These are phyloP conservation scores for Lachancea cidri DNA, from an alignment of 805 yeast species.

Conservation along the genomic window DNA sequence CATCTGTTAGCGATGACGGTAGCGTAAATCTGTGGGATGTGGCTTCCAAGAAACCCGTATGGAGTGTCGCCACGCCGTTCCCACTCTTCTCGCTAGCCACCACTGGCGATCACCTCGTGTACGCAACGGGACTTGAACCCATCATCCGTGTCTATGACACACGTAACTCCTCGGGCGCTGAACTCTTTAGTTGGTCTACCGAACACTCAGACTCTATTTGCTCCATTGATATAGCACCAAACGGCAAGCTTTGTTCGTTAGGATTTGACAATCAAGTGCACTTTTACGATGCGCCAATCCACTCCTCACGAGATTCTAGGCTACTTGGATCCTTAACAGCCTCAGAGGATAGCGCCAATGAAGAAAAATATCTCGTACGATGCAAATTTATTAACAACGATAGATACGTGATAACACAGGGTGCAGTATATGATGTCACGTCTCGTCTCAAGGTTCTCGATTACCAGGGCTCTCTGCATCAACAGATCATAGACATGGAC, in stretches of 20 bases:
- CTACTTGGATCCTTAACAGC: not conserved
- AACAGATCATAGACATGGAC: slow-evolving; percentile 7
- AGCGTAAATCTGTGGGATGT: slow-evolving; percentile 57
- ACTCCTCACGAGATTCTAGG: slow-evolving; percentile 3
- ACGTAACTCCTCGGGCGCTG: slow-evolving; percentile 2
- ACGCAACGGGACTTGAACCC: slow-evolving; percentile 66
- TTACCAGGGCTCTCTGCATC: not conserved
- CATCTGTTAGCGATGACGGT: slow-evolving; percentile 68
- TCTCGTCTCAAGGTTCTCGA: slow-evolving; percentile 1
- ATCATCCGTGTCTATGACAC: slow-evolving; percentile 52
- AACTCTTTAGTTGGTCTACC: slow-evolving; percentile 1
- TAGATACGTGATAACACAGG: slow-evolving; percentile 2
- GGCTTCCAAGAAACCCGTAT: slow-evolving; percentile 43
- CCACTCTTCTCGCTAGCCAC: slow-evolving; percentile 55
- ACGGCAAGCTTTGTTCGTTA: slow-evolving; percentile 7
- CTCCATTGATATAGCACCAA: slow-evolving; percentile 3
- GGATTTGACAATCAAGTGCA: slow-evolving; percentile 6
- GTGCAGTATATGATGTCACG: slow-evolving; percentile 5
- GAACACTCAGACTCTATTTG: slow-evolving; percentile 5
- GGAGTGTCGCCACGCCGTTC: slow-evolving; percentile 41
- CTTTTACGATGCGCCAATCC: slow-evolving; percentile 4
- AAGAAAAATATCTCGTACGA: slow-evolving; percentile 5
- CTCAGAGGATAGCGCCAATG: not conserved
- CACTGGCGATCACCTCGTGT: slow-evolving; percentile 41
- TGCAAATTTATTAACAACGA: slow-evolving; percentile 4